Base-by-base conservation (phyloP, 1,284 basidiomycete genomes). In the Pyrrhoderma noxium region DNA sequence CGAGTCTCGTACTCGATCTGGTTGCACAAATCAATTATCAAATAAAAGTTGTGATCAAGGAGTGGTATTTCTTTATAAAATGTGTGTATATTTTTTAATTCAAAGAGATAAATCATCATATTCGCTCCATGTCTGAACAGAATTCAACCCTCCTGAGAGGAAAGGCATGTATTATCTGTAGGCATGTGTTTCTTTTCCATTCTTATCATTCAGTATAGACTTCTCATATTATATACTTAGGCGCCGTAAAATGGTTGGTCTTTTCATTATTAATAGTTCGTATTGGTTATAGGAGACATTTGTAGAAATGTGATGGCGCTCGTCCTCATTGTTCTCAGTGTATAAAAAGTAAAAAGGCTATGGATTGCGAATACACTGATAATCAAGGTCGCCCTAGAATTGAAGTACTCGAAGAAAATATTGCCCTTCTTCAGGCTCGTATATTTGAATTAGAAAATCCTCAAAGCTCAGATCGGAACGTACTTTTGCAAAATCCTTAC, bases 351-450 rank as follows among this genome's bases (percentile, higher is more conserved):
- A 65, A 66, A 31, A 61, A 69, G 5, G 52, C 53, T 8, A 65
- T 65, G 0, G 72, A 72, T 37, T 73, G 71, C 56, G 68, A 74
- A 58, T 74, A 74, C 51, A 62, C 64, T 0, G 68, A 72, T 41
- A 64, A 62, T n/a, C 61, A 61, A 39, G 62, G 61, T 8, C 63
- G 61, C 16, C 58, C 69, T 0, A 63, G 68, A 9, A 69, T 64
- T 0, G 52, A 71, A 50, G 60, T 61, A 5, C 51, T 73, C 21
- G 70, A 72, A 57, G 68, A 71, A 3, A 66, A 68, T 8, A 61
- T 74, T 19, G 58, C 61, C 0, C 63, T 62, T 14, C 57, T 74
- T 25, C 63, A 64, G 52, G 59, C 64, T n/a, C 64, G 70, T 27
- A 58, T 74, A 5, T 60, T 63, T 3, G 67, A 73, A 23, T 57